A percentile compares a stretch with the other conserved stretches of the same genome.
phyloP scores from a whole-genome alignment of 257 asterid genomes.

The Solanum sejunctum region DNA sequence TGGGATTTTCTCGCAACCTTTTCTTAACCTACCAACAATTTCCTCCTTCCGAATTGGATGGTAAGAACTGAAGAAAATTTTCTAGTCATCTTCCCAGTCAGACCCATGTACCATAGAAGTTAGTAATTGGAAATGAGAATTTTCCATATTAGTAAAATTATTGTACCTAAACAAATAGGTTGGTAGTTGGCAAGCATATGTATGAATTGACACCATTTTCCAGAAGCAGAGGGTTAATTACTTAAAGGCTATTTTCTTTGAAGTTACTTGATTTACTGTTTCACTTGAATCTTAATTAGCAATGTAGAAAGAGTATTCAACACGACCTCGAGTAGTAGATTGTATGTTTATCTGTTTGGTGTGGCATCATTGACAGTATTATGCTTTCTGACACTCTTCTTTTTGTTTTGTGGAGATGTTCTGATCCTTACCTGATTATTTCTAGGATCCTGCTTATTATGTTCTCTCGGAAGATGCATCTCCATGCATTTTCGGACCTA shows the following conservation, averaged over 20 bases:
- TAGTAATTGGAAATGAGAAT: background rate
- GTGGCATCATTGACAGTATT: background rate
- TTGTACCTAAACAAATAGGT: background rate
- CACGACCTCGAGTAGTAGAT: too few relatives aligned
- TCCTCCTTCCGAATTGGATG: background rate
- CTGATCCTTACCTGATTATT: background rate
- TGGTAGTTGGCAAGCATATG: background rate
- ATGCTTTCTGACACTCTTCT: background rate
- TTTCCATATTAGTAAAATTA: background rate
- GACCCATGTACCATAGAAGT: background rate
- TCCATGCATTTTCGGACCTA: slow-evolving; percentile 92
- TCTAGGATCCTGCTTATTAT: slow-evolving; percentile 70
- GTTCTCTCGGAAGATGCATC: slow-evolving; percentile 71
- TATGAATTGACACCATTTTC: background rate
- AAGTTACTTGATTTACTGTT: background rate
- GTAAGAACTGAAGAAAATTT: background rate
- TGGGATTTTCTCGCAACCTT: background rate
- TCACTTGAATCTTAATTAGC: background rate
- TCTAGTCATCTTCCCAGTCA: background rate
- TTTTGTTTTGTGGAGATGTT: background rate
- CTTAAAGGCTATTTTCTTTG: background rate
- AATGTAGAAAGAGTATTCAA: background rate
- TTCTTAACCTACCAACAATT: background rate
- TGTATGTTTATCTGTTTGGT: background rate
- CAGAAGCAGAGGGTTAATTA: background rate